A percentile compares a stretch with the other conserved stretches of the same genome.
phyloP scores from a whole-genome alignment of 352 stramenopile species.

The Pythium plurisporium region DNA sequence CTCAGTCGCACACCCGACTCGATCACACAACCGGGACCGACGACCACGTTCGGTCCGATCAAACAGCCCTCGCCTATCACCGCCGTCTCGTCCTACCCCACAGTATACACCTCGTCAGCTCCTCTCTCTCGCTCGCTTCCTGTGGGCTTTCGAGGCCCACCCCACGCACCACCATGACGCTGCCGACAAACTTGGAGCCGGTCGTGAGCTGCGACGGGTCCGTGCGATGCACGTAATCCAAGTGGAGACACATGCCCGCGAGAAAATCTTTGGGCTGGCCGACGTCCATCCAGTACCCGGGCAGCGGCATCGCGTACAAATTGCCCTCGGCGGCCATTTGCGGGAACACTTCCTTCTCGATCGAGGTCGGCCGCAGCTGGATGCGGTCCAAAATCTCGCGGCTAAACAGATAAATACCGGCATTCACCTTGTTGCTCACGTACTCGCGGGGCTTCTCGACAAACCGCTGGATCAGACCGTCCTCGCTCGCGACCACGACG shows the following conservation, averaged over 20 bases:
- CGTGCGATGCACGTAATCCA: constrained; percentile 63
- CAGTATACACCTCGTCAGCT: no score
- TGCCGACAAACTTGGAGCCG: constrained; percentile 74
- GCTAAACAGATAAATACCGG: constrained; percentile 89
- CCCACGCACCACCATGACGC: constrained; percentile 64
- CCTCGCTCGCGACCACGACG: constrained; percentile 70
- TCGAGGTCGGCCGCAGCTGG: constrained; percentile 81
- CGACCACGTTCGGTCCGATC: constrained; percentile 83
- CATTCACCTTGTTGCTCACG: constrained; percentile 90
- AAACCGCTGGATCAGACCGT: constrained; percentile 86
- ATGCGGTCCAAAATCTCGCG: constrained; percentile 85
- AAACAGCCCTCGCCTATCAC: constrained; percentile 72
- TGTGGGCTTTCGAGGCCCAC: background rate
- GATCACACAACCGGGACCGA: constrained; percentile 79
- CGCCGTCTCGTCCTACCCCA: constrained; percentile 52
- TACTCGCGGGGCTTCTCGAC: constrained; percentile 89
- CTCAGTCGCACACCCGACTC: constrained; percentile 84
- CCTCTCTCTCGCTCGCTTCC: no score
- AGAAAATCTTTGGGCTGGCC: constrained; percentile 89
- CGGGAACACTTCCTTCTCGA: constrained; percentile 90
- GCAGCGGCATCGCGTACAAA: constrained; percentile 81
- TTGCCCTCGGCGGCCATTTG: constrained; percentile 87
- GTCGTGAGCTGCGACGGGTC: constrained; percentile 44
- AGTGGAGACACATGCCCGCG: constrained; percentile 80
- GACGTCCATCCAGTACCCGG: constrained; percentile 91